Evolutionary conservation across 441 rosid genomes (phyloP), one percentile per base, ranked within the genome.

Genomic region (Corymbia calophylla): DNA sequence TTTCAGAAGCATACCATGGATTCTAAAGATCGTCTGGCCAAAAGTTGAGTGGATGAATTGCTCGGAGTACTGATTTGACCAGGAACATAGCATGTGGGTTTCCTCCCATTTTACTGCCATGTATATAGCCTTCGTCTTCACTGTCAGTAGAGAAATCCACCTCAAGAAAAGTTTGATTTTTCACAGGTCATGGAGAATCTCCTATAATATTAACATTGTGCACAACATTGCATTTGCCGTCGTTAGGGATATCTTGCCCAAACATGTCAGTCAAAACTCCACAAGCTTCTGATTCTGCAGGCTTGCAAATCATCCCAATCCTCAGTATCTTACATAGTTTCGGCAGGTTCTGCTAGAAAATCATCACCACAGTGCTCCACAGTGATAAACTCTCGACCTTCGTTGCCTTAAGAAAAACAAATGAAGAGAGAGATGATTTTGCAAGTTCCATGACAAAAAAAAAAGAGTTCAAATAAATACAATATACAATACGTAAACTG

Each of bases 241-340:
- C 89, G 88, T 47, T 86, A n/a, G 87, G 31, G 56, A 31, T 89
- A 89, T 93, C 88, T 89, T 91, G 92, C 89, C 90, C 91, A 89
- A 97, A 95, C 92, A 98, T 91, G 77, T 91, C 91, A 77, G 91
- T 94, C 89, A 97, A 92, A 89, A 95, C 90, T 88, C 98, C 98
- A 88, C 96, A 95, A 88, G 97, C 96, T 90, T 98, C 98, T 11
- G 95, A 92, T 90, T 97, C 99, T 29, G 93, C 51, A 53, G 93
- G 93, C 95, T 88, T 93, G 96, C 49, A 95, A 90, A 91, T 96
- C 99, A 95, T 95, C 99, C 99, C 99, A 98, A 62, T 97, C 99
- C 95, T 97, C 98, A 4, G 88, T 88, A 88, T 95, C 98, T 90
- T 92, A 92, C 94, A 96, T 93, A 21, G 93, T 93, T 92, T 96